Conservation (phyloP, 371 early-diverging fungal genomes). For the Lichtheimia corymbifera region DNA sequence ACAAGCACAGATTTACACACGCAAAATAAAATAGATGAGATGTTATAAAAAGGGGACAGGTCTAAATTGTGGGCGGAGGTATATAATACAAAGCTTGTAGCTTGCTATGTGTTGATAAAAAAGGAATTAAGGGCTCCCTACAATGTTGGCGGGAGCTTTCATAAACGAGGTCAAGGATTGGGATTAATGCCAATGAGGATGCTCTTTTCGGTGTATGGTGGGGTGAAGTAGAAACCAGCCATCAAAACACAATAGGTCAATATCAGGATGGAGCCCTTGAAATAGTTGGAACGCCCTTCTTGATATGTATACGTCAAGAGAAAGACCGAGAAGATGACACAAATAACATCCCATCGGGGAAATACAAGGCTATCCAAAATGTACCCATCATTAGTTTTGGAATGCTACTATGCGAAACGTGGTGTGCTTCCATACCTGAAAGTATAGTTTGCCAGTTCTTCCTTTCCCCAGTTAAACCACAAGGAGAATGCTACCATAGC, state of each 20-base stretch:
- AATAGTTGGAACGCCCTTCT: conserved; percentile 95
- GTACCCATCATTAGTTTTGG: no score
- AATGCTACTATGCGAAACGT: no score
- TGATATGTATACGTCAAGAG: conserved; percentile 87
- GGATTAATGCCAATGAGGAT: conserved; percentile 15
- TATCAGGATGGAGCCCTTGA: conserved; percentile 91
- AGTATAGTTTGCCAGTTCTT: conserved; percentile 32
- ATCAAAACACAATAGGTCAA: conserved; percentile 84
- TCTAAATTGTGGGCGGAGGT: no score
- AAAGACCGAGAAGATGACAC: conserved; percentile 90
- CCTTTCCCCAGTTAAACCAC: conserved; percentile 61
- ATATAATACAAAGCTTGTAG: no score
- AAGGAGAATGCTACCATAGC: conserved; percentile 85
- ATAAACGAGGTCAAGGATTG: not conserved
- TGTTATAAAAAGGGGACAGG: no score
- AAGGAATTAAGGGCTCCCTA: no score
- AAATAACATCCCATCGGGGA: conserved; percentile 89
- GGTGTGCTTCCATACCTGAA: conserved; percentile 35
- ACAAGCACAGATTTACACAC: no score
- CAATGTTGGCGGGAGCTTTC: no score
- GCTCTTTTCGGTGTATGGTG: conserved; percentile 31
- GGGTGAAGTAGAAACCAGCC: conserved; percentile 81
- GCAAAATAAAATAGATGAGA: no score
- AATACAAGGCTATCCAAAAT: conserved; percentile 75
- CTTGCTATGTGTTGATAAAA: no score